Evolutionary conservation across 305 asterid species (phyloP).

Genomic region (Nicotiana rustica): DNA sequence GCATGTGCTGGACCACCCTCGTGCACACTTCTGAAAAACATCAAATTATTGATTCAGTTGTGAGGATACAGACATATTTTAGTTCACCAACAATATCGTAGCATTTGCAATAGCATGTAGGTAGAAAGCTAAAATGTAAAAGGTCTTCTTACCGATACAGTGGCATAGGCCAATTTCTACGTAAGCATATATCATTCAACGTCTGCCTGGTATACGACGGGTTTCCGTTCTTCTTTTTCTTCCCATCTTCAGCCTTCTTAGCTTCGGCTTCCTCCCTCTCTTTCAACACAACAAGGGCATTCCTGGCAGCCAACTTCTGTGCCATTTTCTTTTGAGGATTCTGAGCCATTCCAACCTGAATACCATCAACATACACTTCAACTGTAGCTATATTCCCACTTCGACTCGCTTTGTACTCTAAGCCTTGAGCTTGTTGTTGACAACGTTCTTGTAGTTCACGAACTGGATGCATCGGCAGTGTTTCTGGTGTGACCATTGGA

Average conservation of each 20-base stretch:
- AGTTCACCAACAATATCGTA: not conserved
- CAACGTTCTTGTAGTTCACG: conserved; percentile 97
- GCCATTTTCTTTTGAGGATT: conserved; percentile 99
- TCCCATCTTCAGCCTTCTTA: conserved; percentile 58
- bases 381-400: conserved; percentile 92
- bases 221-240: conserved; percentile 72
- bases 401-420: conserved; percentile 89
- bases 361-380: conserved; percentile 89
- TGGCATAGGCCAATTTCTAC: conserved; percentile 99
- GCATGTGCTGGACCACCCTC: conserved; percentile 99
- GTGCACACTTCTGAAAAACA: conserved; percentile 64
- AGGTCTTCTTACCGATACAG: conserved; percentile 65
- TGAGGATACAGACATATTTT: not conserved
- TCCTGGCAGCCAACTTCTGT: conserved; percentile 93
- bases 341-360: conserved; percentile 88
- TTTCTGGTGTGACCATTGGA: conserved; percentile 99
- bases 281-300: conserved; percentile 87
- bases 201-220: conserved; percentile 95
- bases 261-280: conserved; percentile 77
- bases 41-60: conserved; percentile 22
- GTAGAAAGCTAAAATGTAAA: not conserved
- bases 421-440: conserved; percentile 97
- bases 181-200: conserved; percentile 88
- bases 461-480: conserved; percentile 99
- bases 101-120: not conserved